phyloP scores from a whole-genome alignment of 305 asterid genomes.

The Solanum aculeatissimum region DNA sequence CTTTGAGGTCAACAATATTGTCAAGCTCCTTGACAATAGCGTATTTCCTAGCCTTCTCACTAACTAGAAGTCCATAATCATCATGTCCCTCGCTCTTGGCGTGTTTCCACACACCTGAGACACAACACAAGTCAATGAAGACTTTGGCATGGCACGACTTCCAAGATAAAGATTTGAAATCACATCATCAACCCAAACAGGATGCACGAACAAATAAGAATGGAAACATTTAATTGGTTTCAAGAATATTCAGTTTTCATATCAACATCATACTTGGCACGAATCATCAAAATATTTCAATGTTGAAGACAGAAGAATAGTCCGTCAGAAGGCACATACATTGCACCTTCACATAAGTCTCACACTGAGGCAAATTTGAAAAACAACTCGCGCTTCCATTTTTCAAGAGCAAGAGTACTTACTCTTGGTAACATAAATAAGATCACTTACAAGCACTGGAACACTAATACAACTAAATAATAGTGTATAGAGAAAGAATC shows the following conservation, averaged over 20 bases:
- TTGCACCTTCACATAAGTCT: background rate
- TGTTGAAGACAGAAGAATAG: background rate
- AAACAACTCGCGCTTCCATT: background rate
- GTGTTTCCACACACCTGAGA: slow-evolving; percentile 86
- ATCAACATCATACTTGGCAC: background rate
- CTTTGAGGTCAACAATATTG: slow-evolving; percentile 50
- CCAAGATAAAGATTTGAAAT: background rate
- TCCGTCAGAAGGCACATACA: background rate
- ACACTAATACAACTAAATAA: background rate
- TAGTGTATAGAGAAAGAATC: background rate
- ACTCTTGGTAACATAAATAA: background rate
- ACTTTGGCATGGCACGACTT: background rate
- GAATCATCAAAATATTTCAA: background rate
- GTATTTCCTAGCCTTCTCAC: slow-evolving; percentile 74
- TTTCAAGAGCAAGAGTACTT: background rate
- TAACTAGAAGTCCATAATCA: slow-evolving; percentile 90
- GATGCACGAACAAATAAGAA: background rate
- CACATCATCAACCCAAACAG: background rate
- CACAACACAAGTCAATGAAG: background rate
- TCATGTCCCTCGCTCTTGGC: slow-evolving; percentile 91
- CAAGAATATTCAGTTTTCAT: background rate
- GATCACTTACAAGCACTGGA: background rate
- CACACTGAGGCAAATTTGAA: background rate
- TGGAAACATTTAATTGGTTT: background rate
- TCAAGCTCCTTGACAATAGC: slow-evolving; percentile 88